Evolutionary conservation across 2,329 filamentous ascomycete genomes (phyloP).

Genomic region (Venturiaceae sp.): DNA sequence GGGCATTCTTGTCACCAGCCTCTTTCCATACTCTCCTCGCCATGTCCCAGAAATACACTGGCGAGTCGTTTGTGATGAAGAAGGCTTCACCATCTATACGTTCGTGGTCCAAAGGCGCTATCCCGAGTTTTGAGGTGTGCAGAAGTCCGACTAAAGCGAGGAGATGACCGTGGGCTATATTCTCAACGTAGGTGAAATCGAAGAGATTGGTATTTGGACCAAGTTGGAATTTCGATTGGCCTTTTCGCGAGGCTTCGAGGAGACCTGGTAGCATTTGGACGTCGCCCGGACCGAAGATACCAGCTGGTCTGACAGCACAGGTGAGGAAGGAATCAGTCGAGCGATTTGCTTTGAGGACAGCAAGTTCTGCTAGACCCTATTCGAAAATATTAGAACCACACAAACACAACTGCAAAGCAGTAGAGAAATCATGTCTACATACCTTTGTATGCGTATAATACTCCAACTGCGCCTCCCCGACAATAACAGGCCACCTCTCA

Average conservation of each 20-base stretch:
- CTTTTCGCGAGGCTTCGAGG: slow-evolving; percentile 50
- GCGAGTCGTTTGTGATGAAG: slow-evolving; percentile 82
- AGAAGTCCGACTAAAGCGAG: slow-evolving; percentile 69
- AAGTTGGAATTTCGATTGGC: slow-evolving; percentile 59
- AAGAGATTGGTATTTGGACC: slow-evolving; percentile 62
- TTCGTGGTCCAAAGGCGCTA: slow-evolving; percentile 7
- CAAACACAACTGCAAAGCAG: background rate
- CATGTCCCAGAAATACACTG: slow-evolving; percentile 88
- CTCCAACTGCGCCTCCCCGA: slow-evolving; percentile 5
- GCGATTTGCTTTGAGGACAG: slow-evolving; percentile 65
- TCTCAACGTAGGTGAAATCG: slow-evolving; percentile 61
- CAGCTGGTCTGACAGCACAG: slow-evolving; percentile 70
- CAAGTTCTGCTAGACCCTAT: slow-evolving; percentile 67
- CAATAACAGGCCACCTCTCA: slow-evolving; percentile 9
- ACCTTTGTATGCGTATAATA: slow-evolving; percentile 11
- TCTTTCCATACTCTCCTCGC: slow-evolving; percentile 65
- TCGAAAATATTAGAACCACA: background rate
- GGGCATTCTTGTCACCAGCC: slow-evolving; percentile 35
- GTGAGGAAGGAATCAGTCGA: slow-evolving; percentile 50
- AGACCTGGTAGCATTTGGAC: slow-evolving; percentile 64
- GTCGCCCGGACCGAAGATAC: slow-evolving; percentile 89
- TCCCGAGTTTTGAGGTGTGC: slow-evolving; percentile 43
- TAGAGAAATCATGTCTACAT: background rate
- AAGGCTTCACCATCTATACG: slow-evolving; percentile 60
- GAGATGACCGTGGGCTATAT: slow-evolving; percentile 69